Evolutionary conservation across 495 filamentous ascomycete species (phyloP).

Genomic region (Trichocladium antarcticum): DNA sequence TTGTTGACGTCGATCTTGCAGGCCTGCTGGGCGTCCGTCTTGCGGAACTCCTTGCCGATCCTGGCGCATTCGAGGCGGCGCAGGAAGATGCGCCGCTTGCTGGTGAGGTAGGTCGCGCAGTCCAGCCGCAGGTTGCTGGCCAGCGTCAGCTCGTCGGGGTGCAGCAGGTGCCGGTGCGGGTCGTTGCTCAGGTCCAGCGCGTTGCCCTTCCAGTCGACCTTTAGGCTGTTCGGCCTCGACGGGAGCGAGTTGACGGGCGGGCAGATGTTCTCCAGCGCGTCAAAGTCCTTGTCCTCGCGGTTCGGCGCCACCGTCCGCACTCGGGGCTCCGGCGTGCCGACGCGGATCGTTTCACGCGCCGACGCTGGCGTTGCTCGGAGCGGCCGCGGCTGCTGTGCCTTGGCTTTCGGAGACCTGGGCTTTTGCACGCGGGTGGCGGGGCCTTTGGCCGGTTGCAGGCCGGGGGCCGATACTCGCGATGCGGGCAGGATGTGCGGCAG

Average conservation of each 20-base stretch:
- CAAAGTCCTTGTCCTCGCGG: constrained; percentile 79
- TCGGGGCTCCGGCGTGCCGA: constrained; percentile 38
- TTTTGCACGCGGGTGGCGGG: constrained; percentile 36
- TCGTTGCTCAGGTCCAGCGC: constrained; percentile 71
- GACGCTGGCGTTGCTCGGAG: constrained; percentile 20
- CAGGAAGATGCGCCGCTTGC: constrained; percentile 87
- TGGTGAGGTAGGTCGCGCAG: constrained; percentile 85
- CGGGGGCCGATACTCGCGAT: constrained; percentile 26
- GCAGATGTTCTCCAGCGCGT: constrained; percentile 64
- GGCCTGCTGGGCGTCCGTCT: constrained; percentile 94
- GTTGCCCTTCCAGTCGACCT: constrained; percentile 80
- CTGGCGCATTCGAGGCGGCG: constrained; percentile 56
- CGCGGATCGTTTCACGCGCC: constrained; percentile 28
- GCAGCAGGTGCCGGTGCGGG: constrained; percentile 63
- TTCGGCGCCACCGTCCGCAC: constrained; percentile 39
- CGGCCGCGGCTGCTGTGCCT: constrained; percentile 22
- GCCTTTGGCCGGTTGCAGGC: constrained; percentile 32
- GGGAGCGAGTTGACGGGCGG: constrained; percentile 59
- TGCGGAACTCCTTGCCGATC: constrained; percentile 78
- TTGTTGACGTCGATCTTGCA: constrained; percentile 99
- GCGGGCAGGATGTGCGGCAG: constrained; percentile 35
- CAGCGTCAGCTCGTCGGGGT: constrained; percentile 66
- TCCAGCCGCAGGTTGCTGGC: constrained; percentile 74
- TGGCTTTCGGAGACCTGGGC: constrained; percentile 19
- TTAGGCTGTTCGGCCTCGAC: constrained; percentile 52